phyloP scores from a whole-genome alignment of 164 flowering plant genomes.

The Chloranthus sessilifolius region DNA sequence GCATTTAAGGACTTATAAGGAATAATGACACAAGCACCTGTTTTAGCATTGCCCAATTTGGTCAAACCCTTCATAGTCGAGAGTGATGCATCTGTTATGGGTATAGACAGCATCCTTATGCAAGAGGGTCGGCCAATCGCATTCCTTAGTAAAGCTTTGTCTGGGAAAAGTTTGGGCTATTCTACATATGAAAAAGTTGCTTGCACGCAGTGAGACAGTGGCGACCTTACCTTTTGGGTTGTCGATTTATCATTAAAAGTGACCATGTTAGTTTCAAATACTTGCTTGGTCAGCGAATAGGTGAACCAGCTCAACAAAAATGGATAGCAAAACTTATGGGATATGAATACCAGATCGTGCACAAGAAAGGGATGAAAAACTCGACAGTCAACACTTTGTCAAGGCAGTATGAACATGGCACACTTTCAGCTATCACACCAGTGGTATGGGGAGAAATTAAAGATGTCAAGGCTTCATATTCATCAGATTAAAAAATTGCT shows the following conservation, averaged over 20 bases:
- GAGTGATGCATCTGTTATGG: background rate
- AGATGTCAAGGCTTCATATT: too few species aligned
- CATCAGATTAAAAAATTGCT: too few species aligned
- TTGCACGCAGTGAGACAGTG: background rate
- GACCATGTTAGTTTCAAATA: background rate
- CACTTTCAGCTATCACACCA: too few species aligned
- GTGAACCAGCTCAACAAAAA: background rate
- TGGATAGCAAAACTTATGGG: conserved; percentile 5
- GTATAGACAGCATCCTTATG: background rate
- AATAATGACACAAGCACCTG: background rate
- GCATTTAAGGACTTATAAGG: background rate
- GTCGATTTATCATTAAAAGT: background rate
- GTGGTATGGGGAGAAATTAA: too few species aligned
- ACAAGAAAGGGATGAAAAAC: background rate
- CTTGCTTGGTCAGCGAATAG: background rate
- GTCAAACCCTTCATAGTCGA: background rate
- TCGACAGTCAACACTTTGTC: background rate
- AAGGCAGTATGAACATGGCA: too few species aligned
- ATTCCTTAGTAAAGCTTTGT: background rate
- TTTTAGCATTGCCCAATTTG: background rate
- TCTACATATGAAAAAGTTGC: background rate
- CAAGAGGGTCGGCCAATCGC: background rate
- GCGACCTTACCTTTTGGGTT: background rate
- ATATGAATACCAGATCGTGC: too few species aligned
- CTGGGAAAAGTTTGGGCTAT: background rate